Evolutionary conservation across 2,329 filamentous ascomycete species (phyloP).

Genomic region (Fusarium pseudonygamai): DNA sequence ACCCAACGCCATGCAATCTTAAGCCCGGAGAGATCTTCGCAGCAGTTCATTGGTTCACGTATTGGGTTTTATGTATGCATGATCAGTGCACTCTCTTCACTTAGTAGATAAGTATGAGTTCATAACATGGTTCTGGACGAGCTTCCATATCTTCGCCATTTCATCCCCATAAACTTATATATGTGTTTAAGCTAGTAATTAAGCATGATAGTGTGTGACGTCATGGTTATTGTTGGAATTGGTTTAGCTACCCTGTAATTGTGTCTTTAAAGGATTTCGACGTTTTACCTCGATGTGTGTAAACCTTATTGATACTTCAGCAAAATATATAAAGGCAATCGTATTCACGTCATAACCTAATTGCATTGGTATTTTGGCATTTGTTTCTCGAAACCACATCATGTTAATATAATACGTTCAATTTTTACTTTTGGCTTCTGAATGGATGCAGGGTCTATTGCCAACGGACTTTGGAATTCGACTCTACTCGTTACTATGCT

Average conservation of each 20-base stretch:
- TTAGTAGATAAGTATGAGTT: neutral
- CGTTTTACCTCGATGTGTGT: neutral
- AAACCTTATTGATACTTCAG: neutral
- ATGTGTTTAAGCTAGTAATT: constrained; percentile 15
- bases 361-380: neutral
- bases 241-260: neutral
- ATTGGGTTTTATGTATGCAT: neutral
- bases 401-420: neutral
- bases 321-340: neutral
- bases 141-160: neutral
- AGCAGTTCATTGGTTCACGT: constrained; percentile 12
- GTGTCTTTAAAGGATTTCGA: neutral
- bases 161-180: neutral
- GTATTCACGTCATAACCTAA: neutral
- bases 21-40: constrained; percentile 15
- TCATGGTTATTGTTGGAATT: neutral
- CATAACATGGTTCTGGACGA: neutral
- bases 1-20: constrained; percentile 32
- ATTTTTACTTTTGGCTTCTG: neutral
- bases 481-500: neutral
- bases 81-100: neutral
- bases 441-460: too few species aligned
- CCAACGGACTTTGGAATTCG: too few species aligned
- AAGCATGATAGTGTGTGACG: constrained; percentile 19
- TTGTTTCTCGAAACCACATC: neutral